These are phyloP conservation scores for Pezicula carpinea DNA, from an alignment of 2,329 filamentous ascomycete species.

Conservation along the genomic window DNA sequence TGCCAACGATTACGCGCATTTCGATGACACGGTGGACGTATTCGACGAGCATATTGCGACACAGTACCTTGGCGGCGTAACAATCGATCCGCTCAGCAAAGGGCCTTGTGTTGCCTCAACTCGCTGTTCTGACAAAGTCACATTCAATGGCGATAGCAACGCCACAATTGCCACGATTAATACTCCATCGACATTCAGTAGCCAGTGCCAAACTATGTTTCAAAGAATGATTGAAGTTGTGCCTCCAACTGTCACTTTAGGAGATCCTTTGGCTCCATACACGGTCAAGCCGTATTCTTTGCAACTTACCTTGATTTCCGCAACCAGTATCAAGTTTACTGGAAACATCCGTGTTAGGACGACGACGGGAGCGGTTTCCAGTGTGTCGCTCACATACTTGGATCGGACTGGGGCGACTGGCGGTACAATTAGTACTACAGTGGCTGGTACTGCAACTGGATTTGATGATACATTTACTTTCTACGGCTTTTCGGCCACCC, in stretches of 20 bases:
- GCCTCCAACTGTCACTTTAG: constrained; percentile 44
- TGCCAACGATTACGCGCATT: constrained; percentile 36
- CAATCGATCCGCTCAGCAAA: constrained; percentile 50
- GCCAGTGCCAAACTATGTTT: constrained; percentile 45
- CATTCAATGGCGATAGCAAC: constrained; percentile 53
- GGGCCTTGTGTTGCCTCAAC: constrained; percentile 40
- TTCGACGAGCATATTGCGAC: constrained; percentile 55
- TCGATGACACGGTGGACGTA: constrained; percentile 41
- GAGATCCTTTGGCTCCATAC: constrained; percentile 50
- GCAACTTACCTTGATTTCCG: constrained; percentile 48
- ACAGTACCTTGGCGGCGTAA: constrained; percentile 51
- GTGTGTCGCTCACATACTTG: constrained; percentile 50
- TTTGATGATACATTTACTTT: constrained; percentile 56
- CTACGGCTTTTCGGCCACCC: constrained; percentile 31
- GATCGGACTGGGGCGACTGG: constrained; percentile 44
- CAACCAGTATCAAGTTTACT: constrained; percentile 42
- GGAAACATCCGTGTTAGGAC: constrained; percentile 55
- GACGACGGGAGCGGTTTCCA: constrained; percentile 37
- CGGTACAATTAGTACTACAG: constrained; percentile 41
- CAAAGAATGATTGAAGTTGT: constrained; percentile 60
- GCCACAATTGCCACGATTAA: constrained; percentile 46
- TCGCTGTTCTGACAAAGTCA: constrained; percentile 46
- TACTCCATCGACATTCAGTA: constrained; percentile 39
- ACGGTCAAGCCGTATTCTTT: constrained; percentile 54
- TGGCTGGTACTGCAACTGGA: constrained; percentile 46